Base-by-base conservation (phyloP, 2,329 filamentous ascomycete genomes). In the Bipolaris gigantea region DNA sequence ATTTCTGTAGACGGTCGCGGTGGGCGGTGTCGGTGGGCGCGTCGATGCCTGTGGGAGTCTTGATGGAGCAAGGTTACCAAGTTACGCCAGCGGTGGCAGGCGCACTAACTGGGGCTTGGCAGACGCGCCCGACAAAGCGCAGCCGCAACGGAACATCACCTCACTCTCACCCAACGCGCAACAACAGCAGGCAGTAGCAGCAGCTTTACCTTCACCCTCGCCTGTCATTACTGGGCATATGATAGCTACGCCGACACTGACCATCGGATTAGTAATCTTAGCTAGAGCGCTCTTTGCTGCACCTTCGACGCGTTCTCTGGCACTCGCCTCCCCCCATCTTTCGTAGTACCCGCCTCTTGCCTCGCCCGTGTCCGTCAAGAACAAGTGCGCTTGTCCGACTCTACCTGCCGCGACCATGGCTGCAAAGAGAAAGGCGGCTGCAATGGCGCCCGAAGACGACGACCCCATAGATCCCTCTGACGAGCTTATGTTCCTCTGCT, bases 381-480 rank as follows among this genome's bases (percentile, higher is more conserved):
- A 23, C 18, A 19, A n/a, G n/a, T 32, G 35, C 34, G 50, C n/a
- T 39, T 21, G 46, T n/a, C 19, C 11, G 33, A n/a, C n/a, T 25
- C 19, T 6, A 9, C 27, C 27, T 30, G 27, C 27, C 19, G 19
- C 36, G 21, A 25, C 41, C 18, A 97, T 97, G 93, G 88, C 93
- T n/a, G 86, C 91, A 50, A 97, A 97, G 78, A 86, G 93, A 69
- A 97, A 97, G 76, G 89, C 89, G 43, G 84, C 85, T 53, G 88
- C 88, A 9, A 88, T 95, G 84, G 89, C 92, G 82, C 79, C 85
- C 47, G 77, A 79, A 21, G 83, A 87, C 38, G 91, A 97, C 53
- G 92, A 97, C 68, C 90, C 92, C 1, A 88, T 96, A 54, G 93
- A 97, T 67, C 92, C 94, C 4, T 85, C 92, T 1, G 94, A 99